Evolutionary conservation across 345 rosid species (phyloP).

Genomic region (Clausena lansium): DNA sequence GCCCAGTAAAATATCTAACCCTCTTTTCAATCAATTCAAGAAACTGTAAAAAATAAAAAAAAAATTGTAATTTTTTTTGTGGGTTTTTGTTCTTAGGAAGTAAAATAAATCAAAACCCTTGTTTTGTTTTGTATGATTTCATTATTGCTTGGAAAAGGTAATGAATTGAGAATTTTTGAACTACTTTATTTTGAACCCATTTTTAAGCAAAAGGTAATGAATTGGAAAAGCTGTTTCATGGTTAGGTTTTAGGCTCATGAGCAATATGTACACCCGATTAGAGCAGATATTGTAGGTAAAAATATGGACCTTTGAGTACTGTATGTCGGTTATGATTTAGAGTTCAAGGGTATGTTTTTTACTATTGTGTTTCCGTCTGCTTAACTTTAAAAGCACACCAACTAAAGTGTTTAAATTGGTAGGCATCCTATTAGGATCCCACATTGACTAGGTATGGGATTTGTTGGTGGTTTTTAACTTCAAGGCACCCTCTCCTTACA

Average conservation of each 20-base stretch:
- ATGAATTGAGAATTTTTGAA: neutral
- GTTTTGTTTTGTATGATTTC: neutral
- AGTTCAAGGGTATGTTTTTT: no score
- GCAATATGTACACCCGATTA: neutral
- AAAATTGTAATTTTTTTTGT: neutral
- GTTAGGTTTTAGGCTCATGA: neutral
- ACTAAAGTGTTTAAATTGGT: neutral
- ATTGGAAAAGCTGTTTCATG: neutral
- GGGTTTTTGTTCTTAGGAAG: neutral
- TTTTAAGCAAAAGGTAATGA: no score
- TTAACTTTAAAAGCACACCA: neutral
- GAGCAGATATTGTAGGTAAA: no score
- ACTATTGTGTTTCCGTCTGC: no score
- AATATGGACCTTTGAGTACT: neutral
- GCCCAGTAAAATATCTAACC: slow-evolving; percentile 45
- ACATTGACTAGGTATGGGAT: no score
- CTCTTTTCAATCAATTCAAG: neutral
- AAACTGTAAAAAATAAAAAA: neutral
- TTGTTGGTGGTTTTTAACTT: no score
- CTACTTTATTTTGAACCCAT: neutral
- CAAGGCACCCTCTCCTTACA: no score
- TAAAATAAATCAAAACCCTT: neutral
- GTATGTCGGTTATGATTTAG: no score
- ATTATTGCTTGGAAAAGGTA: neutral
- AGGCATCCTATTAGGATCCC: no score